phyloP scores from a whole-genome alignment of 257 asterid species.

The Solanum rostratum region DNA sequence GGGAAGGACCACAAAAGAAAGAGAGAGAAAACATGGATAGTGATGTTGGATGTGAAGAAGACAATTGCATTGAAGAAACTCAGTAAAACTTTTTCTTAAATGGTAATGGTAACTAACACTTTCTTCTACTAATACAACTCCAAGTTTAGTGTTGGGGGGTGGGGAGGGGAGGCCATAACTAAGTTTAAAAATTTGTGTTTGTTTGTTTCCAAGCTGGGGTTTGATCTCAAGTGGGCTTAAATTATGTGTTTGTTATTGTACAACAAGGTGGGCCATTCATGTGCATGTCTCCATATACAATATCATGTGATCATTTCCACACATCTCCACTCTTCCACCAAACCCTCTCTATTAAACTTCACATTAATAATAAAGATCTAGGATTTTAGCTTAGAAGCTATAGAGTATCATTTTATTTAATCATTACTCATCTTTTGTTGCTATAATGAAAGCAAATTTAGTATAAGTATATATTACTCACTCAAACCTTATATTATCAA shows the following conservation, averaged over 20 bases:
- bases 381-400: neutral
- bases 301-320: slow-evolving; percentile 26
- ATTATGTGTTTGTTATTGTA: slow-evolving; percentile 12
- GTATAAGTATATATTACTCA: neutral
- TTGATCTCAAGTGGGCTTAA: slow-evolving; percentile 9
- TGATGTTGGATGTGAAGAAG: slow-evolving; percentile 27
- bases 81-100: neutral
- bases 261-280: slow-evolving; percentile 21
- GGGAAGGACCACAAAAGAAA: slow-evolving; percentile 16
- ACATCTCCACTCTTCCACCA: slow-evolving; percentile 12
- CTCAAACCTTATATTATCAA: neutral
- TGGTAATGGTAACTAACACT: neutral
- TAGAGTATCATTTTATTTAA: neutral
- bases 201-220: slow-evolving; percentile 1
- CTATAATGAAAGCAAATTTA: neutral
- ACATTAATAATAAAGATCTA: neutral
- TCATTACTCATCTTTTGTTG: neutral
- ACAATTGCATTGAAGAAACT: slow-evolving; percentile 24
- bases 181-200: slow-evolving; percentile 2
- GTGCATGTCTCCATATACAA: slow-evolving; percentile 23
- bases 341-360: neutral
- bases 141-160: neutral
- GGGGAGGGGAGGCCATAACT: neutral
- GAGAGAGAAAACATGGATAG: slow-evolving; percentile 8
- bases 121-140: neutral